phyloP scores from a whole-genome alignment of 2,329 filamentous ascomycete genomes.

The Penicillium sp. region DNA sequence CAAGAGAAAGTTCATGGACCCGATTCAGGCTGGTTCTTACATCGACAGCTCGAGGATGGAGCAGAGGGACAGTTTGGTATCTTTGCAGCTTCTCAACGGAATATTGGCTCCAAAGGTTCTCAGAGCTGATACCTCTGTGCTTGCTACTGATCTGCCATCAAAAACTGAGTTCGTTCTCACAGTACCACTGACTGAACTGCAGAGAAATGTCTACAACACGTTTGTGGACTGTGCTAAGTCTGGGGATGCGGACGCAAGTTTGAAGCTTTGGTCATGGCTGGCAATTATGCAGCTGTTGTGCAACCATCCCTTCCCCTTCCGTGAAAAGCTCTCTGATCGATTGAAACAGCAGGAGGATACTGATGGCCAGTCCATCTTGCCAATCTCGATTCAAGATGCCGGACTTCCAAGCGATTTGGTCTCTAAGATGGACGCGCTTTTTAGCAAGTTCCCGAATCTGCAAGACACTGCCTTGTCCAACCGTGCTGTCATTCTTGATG shows the following conservation, averaged over 20 bases:
- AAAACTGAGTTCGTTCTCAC: constrained; percentile 85
- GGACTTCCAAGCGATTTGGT: constrained; percentile 45
- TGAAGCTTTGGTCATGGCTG: constrained; percentile 63
- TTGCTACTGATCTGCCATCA: constrained; percentile 70
- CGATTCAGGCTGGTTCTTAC: constrained; percentile 75
- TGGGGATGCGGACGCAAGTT: constrained; percentile 43
- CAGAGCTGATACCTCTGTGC: constrained; percentile 71
- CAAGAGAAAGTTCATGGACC: constrained; percentile 68
- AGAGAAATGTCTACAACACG: constrained; percentile 66
- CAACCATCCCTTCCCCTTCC: constrained; percentile 64
- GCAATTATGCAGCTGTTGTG: constrained; percentile 60
- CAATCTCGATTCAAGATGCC: constrained; percentile 45
- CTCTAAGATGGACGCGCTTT: constrained; percentile 41
- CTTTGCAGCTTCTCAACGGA: constrained; percentile 72
- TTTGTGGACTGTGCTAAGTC: constrained; percentile 54
- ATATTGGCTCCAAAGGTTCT: constrained; percentile 80
- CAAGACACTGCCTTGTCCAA: constrained; percentile 64
- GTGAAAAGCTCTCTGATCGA: constrained; percentile 55
- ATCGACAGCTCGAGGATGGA: constrained; percentile 64
- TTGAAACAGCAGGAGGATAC: constrained; percentile 31
- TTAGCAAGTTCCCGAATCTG: constrained; percentile 39
- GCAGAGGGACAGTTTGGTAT: constrained; percentile 66
- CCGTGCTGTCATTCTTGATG: constrained; percentile 70
- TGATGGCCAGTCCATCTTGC: constrained; percentile 27
- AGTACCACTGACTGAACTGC: constrained; percentile 70